A percentile compares a stretch with the other conserved stretches of the same genome.
Evolutionary conservation across 2,329 filamentous ascomycete species (phyloP).

Genomic region (Pestalotiopsis sp.): DNA sequence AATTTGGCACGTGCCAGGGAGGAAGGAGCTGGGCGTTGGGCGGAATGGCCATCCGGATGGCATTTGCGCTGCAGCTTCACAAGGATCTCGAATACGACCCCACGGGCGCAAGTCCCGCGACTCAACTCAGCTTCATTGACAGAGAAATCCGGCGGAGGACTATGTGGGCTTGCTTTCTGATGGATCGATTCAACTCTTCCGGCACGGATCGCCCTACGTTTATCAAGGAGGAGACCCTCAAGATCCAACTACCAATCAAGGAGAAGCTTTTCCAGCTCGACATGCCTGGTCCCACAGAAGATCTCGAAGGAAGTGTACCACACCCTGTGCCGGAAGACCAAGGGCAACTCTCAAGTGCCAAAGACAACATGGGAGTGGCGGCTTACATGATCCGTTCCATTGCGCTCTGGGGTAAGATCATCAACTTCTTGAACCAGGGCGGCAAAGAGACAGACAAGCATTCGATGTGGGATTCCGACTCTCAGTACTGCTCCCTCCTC

Average conservation of each 20-base stretch:
- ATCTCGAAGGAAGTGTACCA: constrained; percentile 69
- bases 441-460: constrained; percentile 76
- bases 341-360: constrained; percentile 65
- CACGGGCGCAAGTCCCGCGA: constrained; percentile 58
- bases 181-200: constrained; percentile 97
- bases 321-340: constrained; percentile 62
- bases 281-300: constrained; percentile 84
- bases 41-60: constrained; percentile 94
- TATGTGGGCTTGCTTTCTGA: constrained; percentile 98
- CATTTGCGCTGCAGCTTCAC: constrained; percentile 91
- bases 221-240: constrained; percentile 83
- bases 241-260: constrained; percentile 87
- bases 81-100: constrained; percentile 86
- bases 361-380: constrained; percentile 89
- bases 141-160: constrained; percentile 88
- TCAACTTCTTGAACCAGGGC: constrained; percentile 87
- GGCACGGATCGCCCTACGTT: constrained; percentile 91
- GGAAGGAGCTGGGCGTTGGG: constrained; percentile 95
- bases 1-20: constrained; percentile 96
- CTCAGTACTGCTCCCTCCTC: constrained; percentile 70
- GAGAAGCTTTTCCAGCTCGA: constrained; percentile 90
- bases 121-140: constrained; percentile 82
- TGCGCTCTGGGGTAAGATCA: constrained; percentile 85
- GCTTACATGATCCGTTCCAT: constrained; percentile 87
- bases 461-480: constrained; percentile 81